Evolutionary conservation across 2,329 filamentous ascomycete species (phyloP), one percentile per base, ranked within the genome.

Genomic region (Scortechinia acanthostroma): DNA sequence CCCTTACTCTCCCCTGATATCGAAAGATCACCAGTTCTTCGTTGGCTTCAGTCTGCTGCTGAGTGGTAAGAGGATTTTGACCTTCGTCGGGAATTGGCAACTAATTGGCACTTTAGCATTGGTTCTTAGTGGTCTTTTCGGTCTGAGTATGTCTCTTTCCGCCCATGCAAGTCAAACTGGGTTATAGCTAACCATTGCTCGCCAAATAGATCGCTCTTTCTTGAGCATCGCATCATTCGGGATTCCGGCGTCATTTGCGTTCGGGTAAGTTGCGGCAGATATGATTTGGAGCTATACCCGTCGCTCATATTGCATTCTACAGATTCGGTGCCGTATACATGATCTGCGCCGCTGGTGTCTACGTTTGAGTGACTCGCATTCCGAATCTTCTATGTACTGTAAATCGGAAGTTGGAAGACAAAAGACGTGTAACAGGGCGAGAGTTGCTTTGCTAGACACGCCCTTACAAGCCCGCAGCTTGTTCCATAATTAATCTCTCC

Each of bases 271-370:
- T 30, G 49, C 42, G 46, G 35, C 45, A 55, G n/a, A n/a, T n/a
- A n/a, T n/a, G n/a, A n/a, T n/a, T n/a, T n/a, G n/a, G n/a, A n/a
- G n/a, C n/a, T n/a, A n/a, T n/a, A n/a, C n/a, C n/a, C n/a, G n/a
- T n/a, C n/a, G n/a, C n/a, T n/a, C n/a, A n/a, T n/a, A n/a, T n/a
- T n/a, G n/a, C 21, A 13, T n/a, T 17, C 21, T 20, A 10, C 59
- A 96, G 91, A 43, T 87, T 95, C 65, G 93, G 93, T 55, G 85
- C 91, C 43, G 90, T 98, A 42, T 96, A 93, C 70, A 95, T 96
- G 86, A 97, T 98, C 69, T 98, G 93, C 69, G 93, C 91, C 49
- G 93, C 93, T 62, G 93, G 93, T 63, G 93, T 98, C 61, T 97
- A 98, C 82, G 89, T 98, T 65, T 98, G 68, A 73, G 63, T 20